Base-by-base conservation (phyloP, 2,329 filamentous ascomycete genomes). In the Xylariaceae sp. region DNA sequence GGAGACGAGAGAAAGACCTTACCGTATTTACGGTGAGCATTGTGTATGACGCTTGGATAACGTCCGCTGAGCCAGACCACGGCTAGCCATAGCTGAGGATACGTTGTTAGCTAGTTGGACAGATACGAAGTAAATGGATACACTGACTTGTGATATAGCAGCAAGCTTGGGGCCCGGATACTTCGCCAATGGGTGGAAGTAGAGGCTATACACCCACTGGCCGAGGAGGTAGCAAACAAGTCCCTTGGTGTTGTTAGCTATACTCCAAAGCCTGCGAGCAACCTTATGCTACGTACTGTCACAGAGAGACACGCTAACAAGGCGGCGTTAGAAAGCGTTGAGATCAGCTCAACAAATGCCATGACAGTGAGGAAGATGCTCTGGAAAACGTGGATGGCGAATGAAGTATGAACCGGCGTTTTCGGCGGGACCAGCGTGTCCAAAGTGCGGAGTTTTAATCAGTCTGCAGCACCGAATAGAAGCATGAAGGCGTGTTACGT, bases 111-210 rank as follows among this genome's bases (percentile, higher is more conserved):
- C 17, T 2, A 28, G 28, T 16, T 45, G 5, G 28, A 7, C 21
- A 5, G 7, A 14, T n/a, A 6, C 5, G 4, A 36, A 24, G 6
- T 37, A 12, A 14, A 33, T 31, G 23, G 8, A 47, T 36, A 19
- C 29, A 28, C 63, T 34, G 41, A 69, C 67, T 28, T 68, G 60
- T 21, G 68, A 58, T 14, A 69, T 21, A 8, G 67, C 67, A 7
- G 68, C 68, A 8, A 65, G 6, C 26, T 53, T 65, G 9, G 68
- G 68, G 1, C 68, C 68, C 0, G 67, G 68, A 34, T 66, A 69
- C 41, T 65, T 66, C n/a, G 67, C 61, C 4, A 70, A 52, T 3
- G 67, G 65, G 36, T 71, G 68, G 40, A 68, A 67, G 47, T 65
- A 68, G 23, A 71, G 31, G 19, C 24, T 58, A 37, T 69, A 69